Evolutionary conservation across 108 stramenopile species (phyloP).

Genomic region (Pseudonitzschia multiseries): DNA sequence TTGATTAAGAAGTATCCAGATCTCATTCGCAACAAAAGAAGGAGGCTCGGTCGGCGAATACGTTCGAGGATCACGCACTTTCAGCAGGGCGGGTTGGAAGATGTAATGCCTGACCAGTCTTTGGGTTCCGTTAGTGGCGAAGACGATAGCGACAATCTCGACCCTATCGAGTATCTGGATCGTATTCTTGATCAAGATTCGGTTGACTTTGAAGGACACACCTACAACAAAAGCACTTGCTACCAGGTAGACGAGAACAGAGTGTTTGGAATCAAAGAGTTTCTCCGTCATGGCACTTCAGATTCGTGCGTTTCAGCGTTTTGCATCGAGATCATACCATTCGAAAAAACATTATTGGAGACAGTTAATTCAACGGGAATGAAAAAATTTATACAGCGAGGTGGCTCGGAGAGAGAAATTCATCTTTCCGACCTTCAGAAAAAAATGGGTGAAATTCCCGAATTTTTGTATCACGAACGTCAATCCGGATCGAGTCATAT

Average conservation of each 20-base stretch:
- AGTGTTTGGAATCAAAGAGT: not conserved
- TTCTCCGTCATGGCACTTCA: not conserved
- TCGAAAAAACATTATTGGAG: not conserved
- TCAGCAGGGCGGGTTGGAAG: not conserved
- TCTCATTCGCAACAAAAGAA: not conserved
- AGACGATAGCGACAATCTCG: not conserved
- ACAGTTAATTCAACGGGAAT: not conserved
- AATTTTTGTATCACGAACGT: not conserved
- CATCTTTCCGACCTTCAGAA: not conserved
- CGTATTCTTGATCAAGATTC: conserved; percentile 7
- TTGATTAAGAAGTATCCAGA: not conserved
- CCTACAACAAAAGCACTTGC: not conserved
- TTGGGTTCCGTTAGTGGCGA: not conserved
- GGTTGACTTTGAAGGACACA: not conserved
- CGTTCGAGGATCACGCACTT: not conserved
- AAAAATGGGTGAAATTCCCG: not conserved
- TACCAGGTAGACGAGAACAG: not conserved
- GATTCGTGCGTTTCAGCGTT: not conserved
- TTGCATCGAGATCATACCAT: not conserved
- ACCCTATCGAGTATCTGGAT: not conserved
- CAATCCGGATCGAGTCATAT: not conserved
- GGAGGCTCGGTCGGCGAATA: no score
- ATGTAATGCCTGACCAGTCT: not conserved
- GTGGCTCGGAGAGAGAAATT: not conserved
- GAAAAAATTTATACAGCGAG: not conserved